Conservation (phyloP, 768 basidiomycete species). For the Suillus lakei region DNA sequence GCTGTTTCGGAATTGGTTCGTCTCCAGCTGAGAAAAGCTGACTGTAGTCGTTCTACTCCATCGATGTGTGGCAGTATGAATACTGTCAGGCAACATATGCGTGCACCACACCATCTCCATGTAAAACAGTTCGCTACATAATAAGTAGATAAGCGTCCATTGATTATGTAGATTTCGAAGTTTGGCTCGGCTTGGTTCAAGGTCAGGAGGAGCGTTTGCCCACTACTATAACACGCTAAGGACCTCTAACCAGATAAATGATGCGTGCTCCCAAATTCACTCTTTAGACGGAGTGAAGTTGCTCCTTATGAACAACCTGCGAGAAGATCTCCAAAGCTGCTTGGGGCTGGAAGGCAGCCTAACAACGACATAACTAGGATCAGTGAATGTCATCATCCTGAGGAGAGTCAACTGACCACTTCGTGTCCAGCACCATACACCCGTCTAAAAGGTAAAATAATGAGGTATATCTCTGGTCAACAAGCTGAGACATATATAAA, state of each 20-base stretch:
- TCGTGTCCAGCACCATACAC: constrained; percentile 65
- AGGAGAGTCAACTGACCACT: constrained; percentile 50
- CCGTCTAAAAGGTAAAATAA: constrained; percentile 39
- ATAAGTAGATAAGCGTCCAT: too few species aligned
- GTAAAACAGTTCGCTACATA: background rate
- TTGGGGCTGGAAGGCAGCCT: constrained; percentile 68
- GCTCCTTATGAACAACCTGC: constrained; percentile 55
- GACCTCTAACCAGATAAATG: background rate
- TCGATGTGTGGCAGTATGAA: background rate
- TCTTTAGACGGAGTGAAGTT: constrained; percentile 53
- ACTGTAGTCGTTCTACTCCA: background rate
- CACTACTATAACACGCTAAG: background rate
- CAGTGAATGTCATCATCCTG: background rate
- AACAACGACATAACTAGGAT: background rate
- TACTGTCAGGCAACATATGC: background rate
- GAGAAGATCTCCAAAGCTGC: constrained; percentile 62
- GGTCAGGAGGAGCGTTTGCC: background rate
- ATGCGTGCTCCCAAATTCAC: background rate
- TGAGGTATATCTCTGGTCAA: background rate
- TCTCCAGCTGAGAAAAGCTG: background rate
- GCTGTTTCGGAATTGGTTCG: background rate
- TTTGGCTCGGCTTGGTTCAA: background rate
- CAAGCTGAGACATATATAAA: background rate
- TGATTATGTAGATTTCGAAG: too few species aligned
- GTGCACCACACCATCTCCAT: background rate